Evolutionary conservation across 1,284 basidiomycete genomes (phyloP).

Genomic region (Tilletia walkeri): DNA sequence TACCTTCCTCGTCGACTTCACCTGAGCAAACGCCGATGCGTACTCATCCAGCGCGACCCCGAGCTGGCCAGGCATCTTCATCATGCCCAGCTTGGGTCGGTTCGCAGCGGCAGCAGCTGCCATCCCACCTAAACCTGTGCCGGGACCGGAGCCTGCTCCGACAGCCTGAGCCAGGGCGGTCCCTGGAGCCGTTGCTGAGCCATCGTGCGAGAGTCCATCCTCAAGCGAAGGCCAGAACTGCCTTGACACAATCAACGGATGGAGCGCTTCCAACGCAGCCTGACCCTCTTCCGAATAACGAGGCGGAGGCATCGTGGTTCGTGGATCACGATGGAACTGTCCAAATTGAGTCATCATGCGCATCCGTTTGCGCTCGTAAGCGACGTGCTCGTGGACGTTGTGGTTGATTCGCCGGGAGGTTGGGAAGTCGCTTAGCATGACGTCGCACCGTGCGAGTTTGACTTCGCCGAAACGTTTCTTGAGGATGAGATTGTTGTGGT

Average conservation of each 20-base stretch:
- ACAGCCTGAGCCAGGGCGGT: slow-evolving; percentile 8
- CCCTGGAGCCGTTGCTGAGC: not conserved
- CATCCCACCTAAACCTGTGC: not conserved
- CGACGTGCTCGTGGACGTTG: slow-evolving; percentile 11
- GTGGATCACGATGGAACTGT: not conserved
- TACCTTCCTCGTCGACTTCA: slow-evolving; percentile 31
- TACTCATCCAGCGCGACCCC: slow-evolving; percentile 35
- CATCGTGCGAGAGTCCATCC: slow-evolving; percentile 24
- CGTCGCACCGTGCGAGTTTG: slow-evolving; percentile 49
- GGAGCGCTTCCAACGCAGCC: slow-evolving; percentile 30
- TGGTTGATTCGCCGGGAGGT: slow-evolving; percentile 37
- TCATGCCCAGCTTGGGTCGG: slow-evolving; percentile 15
- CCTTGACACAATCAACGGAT: slow-evolving; percentile 46
- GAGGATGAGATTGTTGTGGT: slow-evolving; percentile 51
- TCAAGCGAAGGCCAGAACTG: slow-evolving; percentile 49
- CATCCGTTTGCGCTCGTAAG: not conserved
- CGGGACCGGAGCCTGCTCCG: not conserved
- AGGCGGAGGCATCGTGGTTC: not conserved
- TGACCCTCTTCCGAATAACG: not conserved
- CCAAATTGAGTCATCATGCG: not conserved
- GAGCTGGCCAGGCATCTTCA: slow-evolving; percentile 40
- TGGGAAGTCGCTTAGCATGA: slow-evolving; percentile 52
- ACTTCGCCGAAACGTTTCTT: slow-evolving; percentile 50
- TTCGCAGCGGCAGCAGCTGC: not conserved
- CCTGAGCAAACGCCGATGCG: slow-evolving; percentile 2